Evolutionary conservation across 1,284 basidiomycete genomes (phyloP), one percentile per base, ranked within the genome.

Genomic region (Ustilago sp.): DNA sequence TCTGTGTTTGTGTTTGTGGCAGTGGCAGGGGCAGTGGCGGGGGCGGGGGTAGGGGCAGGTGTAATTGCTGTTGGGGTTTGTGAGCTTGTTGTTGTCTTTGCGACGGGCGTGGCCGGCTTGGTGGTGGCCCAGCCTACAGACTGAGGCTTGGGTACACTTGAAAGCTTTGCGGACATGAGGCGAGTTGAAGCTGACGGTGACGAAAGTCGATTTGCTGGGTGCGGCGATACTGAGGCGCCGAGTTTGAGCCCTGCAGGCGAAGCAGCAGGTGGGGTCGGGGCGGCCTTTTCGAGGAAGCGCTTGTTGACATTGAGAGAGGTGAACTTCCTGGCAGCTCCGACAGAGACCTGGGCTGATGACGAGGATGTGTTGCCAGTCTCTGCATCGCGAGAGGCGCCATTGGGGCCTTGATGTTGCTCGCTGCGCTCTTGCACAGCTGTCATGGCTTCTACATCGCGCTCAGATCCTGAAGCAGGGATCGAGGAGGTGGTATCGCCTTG

Each of bases 231-330:
- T 3, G 69, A 68, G 19, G 63, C 58, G 59, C 68, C 76, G 17
- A 73, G 55, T 57, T 75, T 79, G 60, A 68, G 57, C 38, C 64
- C 36, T 23, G 74, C 36, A 2, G 79, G 63, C 17, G 70, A 50
- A 7, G 58, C 34, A 12, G 58, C 50, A 3, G 72, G 15, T 19
- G 71, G 48, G 17, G 74, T 73, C 5, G 82, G 74, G 3, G 67
- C 74, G 3, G 83, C 83, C 63, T 79, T 84, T 67, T 84, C 82
- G 41, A 85, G 71, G 51, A 85, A 85, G 32, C 77, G 72, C 67
- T 83, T 82, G 74, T 83, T 85, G 63, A 85, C 83, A 45, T 79
- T 85, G 60, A 85, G 69, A 4, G 81, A 79, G 2, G 79, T 81
- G 59, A 85, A 84, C 61, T 84, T 84, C 59, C 84, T 85, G 45